Base-by-base conservation (phyloP, 225 moss, liverwort and hornwort genomes). In the Thuidium tamariscinum region DNA sequence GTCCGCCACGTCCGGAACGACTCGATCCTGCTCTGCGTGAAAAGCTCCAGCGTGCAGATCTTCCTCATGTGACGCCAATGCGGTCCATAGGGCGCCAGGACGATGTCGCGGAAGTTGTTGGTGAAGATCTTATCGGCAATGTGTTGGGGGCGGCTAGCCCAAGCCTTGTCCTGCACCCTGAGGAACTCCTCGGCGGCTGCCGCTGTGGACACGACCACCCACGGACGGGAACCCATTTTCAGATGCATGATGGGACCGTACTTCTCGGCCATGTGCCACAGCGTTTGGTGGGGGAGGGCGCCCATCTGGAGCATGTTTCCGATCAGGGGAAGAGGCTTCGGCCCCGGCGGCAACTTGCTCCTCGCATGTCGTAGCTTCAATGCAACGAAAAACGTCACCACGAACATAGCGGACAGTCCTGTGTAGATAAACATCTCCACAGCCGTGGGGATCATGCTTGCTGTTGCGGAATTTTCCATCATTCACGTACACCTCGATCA, bases 1-100 rank as follows among this genome's bases (percentile, higher is more conserved):
- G 82, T 64, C 3, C 90, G 84, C 16, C 74, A n/a, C 2, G 11
- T 19, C 10, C 80, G 80, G 63, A 89, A 93, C 1, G 88, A 88
- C 60, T 89, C 91, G 19, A 91, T 79, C 10, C 91, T 54, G 72
- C 82, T 92, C 46, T 55, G 74, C 9, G 91, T 86, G 89, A 94
- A 92, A 16, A 94, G 93, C 89, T 94, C 94, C 74, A 81, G 26
- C 34, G 67, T 74, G 55, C 88, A 92, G 55, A 93, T 87, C 80
- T 89, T 95, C 16, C 93, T 82, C 90, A 93, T 67, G 88, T 90
- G 87, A 32, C 93, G 93, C 93, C 94, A 95, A 56, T 83, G 77
- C 7, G 80, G 26, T 4, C 88, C 89, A n/a, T 82, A 61, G 3
- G 94, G 93, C 17, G 92, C 87, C n/a, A 57, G 5, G n/a, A 82